phyloP scores from a whole-genome alignment of 1,284 basidiomycete genomes.

The Trametes versicolor region DNA sequence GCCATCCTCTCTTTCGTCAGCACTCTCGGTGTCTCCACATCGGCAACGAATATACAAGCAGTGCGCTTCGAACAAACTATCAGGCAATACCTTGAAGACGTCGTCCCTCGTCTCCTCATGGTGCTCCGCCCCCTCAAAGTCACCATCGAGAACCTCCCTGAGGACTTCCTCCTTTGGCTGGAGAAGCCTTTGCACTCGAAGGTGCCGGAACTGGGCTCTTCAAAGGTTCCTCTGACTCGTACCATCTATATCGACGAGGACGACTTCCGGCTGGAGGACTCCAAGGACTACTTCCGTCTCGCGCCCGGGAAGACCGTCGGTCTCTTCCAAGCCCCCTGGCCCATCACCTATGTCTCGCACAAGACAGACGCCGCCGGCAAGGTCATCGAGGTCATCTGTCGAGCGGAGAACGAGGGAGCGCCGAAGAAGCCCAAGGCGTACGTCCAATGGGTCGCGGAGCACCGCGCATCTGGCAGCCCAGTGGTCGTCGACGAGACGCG shows the following conservation, averaged over 20 bases:
- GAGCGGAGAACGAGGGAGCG: constrained; percentile 73
- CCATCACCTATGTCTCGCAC: constrained; percentile 94
- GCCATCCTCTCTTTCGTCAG: constrained; percentile 95
- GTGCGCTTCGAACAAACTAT: constrained; percentile 92
- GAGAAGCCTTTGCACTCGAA: constrained; percentile 97
- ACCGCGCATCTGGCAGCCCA: constrained; percentile 81
- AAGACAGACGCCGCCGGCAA: constrained; percentile 78
- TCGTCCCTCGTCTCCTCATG: constrained; percentile 93
- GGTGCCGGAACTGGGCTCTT: constrained; percentile 87
- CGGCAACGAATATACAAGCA: constrained; percentile 87
- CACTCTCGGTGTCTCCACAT: constrained; percentile 91
- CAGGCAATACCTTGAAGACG: constrained; percentile 90
- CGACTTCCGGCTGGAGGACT: constrained; percentile 93
- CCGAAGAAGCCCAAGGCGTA: constrained; percentile 92
- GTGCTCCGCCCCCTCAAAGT: constrained; percentile 93
- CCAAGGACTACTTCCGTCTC: constrained; percentile 96
- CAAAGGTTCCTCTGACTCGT: constrained; percentile 88
- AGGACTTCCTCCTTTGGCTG: constrained; percentile 86
- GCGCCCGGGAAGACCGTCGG: constrained; percentile 98
- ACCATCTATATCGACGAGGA: constrained; percentile 94
- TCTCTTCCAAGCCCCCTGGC: constrained; percentile 93
- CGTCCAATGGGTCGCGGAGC: constrained; percentile 98
- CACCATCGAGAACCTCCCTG: constrained; percentile 89
- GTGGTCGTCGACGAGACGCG: constrained; percentile 90
- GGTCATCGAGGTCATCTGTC: constrained; percentile 84